These are phyloP conservation scores for Leccinum subatratum DNA, from an alignment of 1,284 basidiomycete species.

Conservation along the genomic window DNA sequence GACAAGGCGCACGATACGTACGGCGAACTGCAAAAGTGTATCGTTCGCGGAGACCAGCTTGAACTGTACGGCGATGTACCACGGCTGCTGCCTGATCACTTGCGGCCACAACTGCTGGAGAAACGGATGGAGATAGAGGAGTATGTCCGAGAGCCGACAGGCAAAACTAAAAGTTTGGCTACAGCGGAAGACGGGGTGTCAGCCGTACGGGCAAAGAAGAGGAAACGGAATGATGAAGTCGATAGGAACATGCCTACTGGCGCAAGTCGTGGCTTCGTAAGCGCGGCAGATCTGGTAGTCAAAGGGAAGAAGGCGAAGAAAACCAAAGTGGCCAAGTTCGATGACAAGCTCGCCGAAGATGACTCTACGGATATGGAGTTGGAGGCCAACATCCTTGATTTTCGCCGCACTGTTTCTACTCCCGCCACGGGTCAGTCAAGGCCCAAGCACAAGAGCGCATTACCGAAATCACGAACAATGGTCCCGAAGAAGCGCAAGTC, in stretches of 20 bases:
- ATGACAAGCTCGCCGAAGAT: conserved; percentile 47
- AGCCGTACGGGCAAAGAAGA: conserved; percentile 48
- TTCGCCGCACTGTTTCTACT: conserved; percentile 49
- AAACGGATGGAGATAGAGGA: conserved; percentile 76
- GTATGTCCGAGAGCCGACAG: conserved; percentile 53
- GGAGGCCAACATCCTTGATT: conserved; percentile 43
- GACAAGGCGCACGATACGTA: conserved; percentile 87
- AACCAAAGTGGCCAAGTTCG: conserved; percentile 37
- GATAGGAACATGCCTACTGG: conserved; percentile 63
- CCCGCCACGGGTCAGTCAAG: conserved; percentile 30
- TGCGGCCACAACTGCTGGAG: conserved; percentile 76
- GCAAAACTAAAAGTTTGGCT: conserved; percentile 36
- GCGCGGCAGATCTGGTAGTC: conserved; percentile 54
- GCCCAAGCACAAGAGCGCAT: conserved; percentile 27
- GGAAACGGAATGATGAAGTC: conserved; percentile 65
- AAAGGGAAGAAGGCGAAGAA: conserved; percentile 41
- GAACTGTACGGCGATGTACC: conserved; percentile 92
- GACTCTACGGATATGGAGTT: conserved; percentile 62
- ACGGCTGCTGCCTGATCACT: conserved; percentile 75
- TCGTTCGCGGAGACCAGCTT: conserved; percentile 79
- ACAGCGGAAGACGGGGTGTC: conserved; percentile 22
- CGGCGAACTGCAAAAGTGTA: conserved; percentile 84
- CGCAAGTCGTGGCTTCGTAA: conserved; percentile 60
- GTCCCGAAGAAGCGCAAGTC: conserved; percentile 23
- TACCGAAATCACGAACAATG: conserved; percentile 38